Conservation (phyloP, 2,329 filamentous ascomycete species). For the Aspergillus felis region DNA sequence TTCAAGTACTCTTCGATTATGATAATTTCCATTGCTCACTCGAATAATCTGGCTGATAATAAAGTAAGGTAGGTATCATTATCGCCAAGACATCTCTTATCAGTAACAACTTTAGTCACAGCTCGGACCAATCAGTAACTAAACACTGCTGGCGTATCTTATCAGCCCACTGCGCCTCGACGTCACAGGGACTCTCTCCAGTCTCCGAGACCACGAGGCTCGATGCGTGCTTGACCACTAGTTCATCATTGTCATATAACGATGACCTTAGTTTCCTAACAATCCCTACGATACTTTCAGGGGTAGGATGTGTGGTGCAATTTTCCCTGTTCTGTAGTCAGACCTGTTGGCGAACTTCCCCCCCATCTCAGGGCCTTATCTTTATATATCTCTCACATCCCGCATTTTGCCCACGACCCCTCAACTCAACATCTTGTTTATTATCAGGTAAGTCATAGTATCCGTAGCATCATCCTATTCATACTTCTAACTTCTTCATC, state of each 20-base stretch:
- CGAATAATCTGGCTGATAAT: neutral
- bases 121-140: slow-evolving; percentile 17
- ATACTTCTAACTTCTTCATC: neutral
- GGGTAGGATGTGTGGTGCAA: neutral
- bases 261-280: neutral
- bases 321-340: neutral
- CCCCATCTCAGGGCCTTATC: neutral
- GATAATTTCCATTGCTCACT: neutral
- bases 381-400: neutral
- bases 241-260: neutral
- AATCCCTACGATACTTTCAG: neutral
- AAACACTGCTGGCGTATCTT: slow-evolving; percentile 19
- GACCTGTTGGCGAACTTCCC: neutral
- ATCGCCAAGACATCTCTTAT: slow-evolving; percentile 17
- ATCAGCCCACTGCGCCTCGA: slow-evolving; percentile 20
- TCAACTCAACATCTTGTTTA: neutral
- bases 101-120: slow-evolving; percentile 22
- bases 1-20: neutral
- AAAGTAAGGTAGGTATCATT: neutral
- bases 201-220: neutral
- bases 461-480: neutral
- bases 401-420: neutral
- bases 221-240: neutral
- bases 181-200: slow-evolving; percentile 3
- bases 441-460: slow-evolving; percentile 6